Evolutionary conservation across 116 monocot genomes (phyloP), one percentile per base, ranked within the genome.

Genomic region (Phalaenopsis hybrid): DNA sequence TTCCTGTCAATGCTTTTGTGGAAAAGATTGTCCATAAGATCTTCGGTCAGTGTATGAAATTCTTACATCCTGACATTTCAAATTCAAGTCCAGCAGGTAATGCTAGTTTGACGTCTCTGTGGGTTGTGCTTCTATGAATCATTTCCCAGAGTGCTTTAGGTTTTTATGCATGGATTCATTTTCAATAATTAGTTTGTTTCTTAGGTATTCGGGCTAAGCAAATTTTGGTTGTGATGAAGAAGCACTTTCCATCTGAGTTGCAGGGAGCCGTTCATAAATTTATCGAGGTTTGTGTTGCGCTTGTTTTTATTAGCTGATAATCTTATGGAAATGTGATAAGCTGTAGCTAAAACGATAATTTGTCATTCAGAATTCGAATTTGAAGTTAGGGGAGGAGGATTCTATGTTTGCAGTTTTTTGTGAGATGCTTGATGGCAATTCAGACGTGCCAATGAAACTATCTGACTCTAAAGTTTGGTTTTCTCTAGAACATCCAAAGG

Each of bases 401-500:
- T 82, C 81, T 18, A 68, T 84, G 49, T 87, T 87, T 13, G 16
- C 81, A 25, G 81, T 67, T 57, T 81, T 96, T 16, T 83, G 81
- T 75, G 50, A 78, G 72, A 85, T 92, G 81, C 82, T 94, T 81
- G 89, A 89, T 86, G 87, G 82, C 79, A 84, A 69, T 65, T 77
- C 81, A 68, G 84, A 86, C 51, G 78, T 79, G 44, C 44, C 90
- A 79, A 41, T 58, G 12, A 83, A 86, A 82, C 77, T 82, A 3
- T 85, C 86, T 70, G 86, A 94, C 78, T 89, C 94, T 55, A 92
- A 91, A 83, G 48, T 92, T 50, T 96, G 90, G 91, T 89, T 96
- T 67, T 91, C 86, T 77, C 89, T 96, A 79, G 92, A 96, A 74
- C 94, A 94, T 87, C 96, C 94, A 25, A 88, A 96, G 96, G 96